phyloP scores from a whole-genome alignment of 2,329 filamentous ascomycete genomes.

The Fusarium robinianum region DNA sequence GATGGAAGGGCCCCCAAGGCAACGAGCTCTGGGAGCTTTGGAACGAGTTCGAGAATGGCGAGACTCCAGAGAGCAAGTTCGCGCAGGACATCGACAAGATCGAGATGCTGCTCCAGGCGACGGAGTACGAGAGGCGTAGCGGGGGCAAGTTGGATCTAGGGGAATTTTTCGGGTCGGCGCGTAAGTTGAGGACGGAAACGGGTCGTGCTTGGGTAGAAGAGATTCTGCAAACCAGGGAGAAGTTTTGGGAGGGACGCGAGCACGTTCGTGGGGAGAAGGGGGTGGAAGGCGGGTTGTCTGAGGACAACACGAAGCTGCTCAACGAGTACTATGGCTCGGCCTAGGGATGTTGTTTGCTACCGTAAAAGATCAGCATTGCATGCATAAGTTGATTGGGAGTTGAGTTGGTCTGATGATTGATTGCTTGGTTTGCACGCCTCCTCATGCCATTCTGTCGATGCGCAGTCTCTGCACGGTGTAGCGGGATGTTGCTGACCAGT shows the following conservation, averaged over 20 bases:
- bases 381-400: not conserved
- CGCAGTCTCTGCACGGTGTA: too few relatives aligned
- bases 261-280: constrained; percentile 53
- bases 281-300: constrained; percentile 44
- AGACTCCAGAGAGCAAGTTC: constrained; percentile 81
- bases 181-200: constrained; percentile 73
- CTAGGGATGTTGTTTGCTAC: not conserved
- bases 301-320: constrained; percentile 30
- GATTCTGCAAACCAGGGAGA: constrained; percentile 73
- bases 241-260: constrained; percentile 65
- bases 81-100: constrained; percentile 98
- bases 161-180: constrained; percentile 82
- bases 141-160: constrained; percentile 71
- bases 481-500: too few relatives aligned
- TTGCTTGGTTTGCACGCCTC: too few relatives aligned
- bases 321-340: constrained; percentile 26
- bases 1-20: constrained; percentile 69
- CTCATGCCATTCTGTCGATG: too few relatives aligned
- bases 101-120: constrained; percentile 91
- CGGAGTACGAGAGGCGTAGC: constrained; percentile 85
- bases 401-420: not conserved
- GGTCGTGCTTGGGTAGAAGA: constrained; percentile 78
- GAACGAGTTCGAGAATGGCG: constrained; percentile 91
- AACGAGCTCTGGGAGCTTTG: constrained; percentile 76
- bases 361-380: not conserved